These are phyloP conservation scores for Cercospora beticola DNA, from an alignment of 2,329 filamentous ascomycete genomes.

Conservation along the genomic window DNA sequence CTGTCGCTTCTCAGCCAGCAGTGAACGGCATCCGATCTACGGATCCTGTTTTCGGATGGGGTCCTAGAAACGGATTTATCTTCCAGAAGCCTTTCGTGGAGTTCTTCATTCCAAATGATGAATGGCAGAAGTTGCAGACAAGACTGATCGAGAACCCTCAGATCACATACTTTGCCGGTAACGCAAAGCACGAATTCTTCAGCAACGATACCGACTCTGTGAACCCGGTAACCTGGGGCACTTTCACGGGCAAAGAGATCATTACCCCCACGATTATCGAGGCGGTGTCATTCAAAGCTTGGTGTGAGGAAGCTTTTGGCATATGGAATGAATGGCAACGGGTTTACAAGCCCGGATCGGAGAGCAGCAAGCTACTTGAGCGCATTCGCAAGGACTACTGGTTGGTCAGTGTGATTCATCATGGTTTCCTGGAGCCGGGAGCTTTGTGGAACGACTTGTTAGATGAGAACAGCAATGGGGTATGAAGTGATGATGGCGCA, in stretches of 20 bases:
- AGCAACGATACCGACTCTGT: conserved; percentile 67
- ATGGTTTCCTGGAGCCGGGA: conserved; percentile 69
- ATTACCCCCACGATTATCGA: conserved; percentile 96
- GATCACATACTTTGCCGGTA: conserved; percentile 85
- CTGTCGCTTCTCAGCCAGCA: conserved; percentile 89
- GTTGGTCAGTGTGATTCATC: conserved; percentile 89
- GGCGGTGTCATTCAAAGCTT: conserved; percentile 87
- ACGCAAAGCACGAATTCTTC: conserved; percentile 72
- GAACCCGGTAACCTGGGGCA: conserved; percentile 96
- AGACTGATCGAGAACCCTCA: conserved; percentile 65
- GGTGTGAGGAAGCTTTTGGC: conserved; percentile 92
- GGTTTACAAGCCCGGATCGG: conserved; percentile 74
- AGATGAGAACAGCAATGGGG: conserved; percentile 3
- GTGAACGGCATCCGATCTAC: conserved; percentile 80
- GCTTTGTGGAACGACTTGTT: conserved; percentile 63
- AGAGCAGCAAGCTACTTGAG: conserved; percentile 70
- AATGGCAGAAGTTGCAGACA: conserved; percentile 67
- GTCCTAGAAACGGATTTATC: conserved; percentile 85
- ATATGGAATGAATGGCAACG: conserved; percentile 94
- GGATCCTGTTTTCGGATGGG: conserved; percentile 86
- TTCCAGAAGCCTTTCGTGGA: conserved; percentile 99
- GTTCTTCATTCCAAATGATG: conserved; percentile 76
- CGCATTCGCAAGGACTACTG: conserved; percentile 68
- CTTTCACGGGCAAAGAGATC: conserved; percentile 93
- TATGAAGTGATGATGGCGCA: conserved; percentile 4